Conservation (phyloP, 2,329 filamentous ascomycete genomes). For the Westerdykella aurantiaca region DNA sequence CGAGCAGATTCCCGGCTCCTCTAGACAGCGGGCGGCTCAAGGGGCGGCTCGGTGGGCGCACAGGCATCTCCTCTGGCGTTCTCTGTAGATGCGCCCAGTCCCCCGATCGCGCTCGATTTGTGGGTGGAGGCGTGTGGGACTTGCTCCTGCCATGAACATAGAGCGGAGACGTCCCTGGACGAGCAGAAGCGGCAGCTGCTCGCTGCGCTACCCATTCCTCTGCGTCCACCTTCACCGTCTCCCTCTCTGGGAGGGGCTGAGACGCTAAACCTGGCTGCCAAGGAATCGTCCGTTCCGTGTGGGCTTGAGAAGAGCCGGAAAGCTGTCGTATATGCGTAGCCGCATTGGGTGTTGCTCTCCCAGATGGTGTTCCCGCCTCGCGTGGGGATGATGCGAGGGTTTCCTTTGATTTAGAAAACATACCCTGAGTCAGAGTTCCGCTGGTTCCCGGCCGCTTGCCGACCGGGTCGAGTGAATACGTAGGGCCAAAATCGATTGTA, state of each 20-base stretch:
- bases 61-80: constrained; percentile 18
- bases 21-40: constrained; percentile 50
- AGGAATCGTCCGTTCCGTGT: constrained; percentile 54
- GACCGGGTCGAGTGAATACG: constrained; percentile 60
- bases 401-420: constrained; percentile 28
- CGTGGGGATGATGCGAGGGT: constrained; percentile 23
- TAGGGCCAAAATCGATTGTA: constrained; percentile 79
- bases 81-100: constrained; percentile 41
- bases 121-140: constrained; percentile 45
- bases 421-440: constrained; percentile 44
- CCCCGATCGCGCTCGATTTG: constrained; percentile 40
- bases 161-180: constrained; percentile 37
- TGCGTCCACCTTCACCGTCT: constrained; percentile 57
- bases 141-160: constrained; percentile 54
- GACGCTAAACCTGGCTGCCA: constrained; percentile 70
- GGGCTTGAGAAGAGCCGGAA: constrained; percentile 44
- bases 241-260: constrained; percentile 34
- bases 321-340: constrained; percentile 39
- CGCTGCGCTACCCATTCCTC: constrained; percentile 83
- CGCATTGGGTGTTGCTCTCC: constrained; percentile 34
- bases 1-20: constrained; percentile 50
- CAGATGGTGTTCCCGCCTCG: constrained; percentile 26
- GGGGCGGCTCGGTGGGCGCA: constrained; percentile 27
- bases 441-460: constrained; percentile 52
- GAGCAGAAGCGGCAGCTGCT: constrained; percentile 50